Evolutionary conservation across 352 stramenopile genomes (phyloP), one percentile per base, ranked within the genome.

Genomic region (Globisporangium cylindrosporum): DNA sequence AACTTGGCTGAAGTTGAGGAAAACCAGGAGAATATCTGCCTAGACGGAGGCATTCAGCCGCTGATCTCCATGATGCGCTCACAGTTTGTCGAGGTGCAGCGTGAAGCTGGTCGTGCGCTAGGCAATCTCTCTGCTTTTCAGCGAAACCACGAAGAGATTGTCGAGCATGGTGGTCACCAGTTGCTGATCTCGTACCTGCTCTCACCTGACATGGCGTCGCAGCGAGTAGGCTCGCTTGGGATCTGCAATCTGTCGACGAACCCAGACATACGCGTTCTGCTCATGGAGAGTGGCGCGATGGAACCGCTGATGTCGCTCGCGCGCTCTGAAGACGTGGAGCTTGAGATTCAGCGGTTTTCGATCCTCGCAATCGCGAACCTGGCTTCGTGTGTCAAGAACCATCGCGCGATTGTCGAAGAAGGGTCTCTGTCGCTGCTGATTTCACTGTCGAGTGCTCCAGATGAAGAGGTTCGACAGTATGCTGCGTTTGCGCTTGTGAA

Each of bases 201-300:
- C 29, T 98, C 93, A 6, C 93, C 95, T 8, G 96, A 99, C 74
- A 97, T 95, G 77, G 88, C 86, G 2, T 98, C 91, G 20, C 94
- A 98, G 70, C 82, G 93, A 53, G 93, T 98, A 1, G 96, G 95
- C 0, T 81, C 95, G 1, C 84, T 99, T 24, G 96, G 97, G 1
- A 94, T 99, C 66, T 96, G 94, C 48, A 99, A 99, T 73, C 71
- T 99, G 14, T 92, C 92, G 32, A 98, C 95, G 18, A 97, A 98
- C 60, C 70, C 91, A 22, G 77, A 82, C 8, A 93, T 98, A 75
- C 91, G 92, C 55, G 88, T 95, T 27, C 71, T 93, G 22, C 80
- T 99, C 12, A 98, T 99, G 90, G 84, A 96, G 56, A 94, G 84
- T 27, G 96, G 95, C 1, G 90, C 88, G 4, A 95, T 99, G 71